A percentile compares a stretch with the other conserved stretches of the same genome.
Conservation (phyloP, 495 filamentous ascomycete genomes). For the Neurospora sp. region DNA sequence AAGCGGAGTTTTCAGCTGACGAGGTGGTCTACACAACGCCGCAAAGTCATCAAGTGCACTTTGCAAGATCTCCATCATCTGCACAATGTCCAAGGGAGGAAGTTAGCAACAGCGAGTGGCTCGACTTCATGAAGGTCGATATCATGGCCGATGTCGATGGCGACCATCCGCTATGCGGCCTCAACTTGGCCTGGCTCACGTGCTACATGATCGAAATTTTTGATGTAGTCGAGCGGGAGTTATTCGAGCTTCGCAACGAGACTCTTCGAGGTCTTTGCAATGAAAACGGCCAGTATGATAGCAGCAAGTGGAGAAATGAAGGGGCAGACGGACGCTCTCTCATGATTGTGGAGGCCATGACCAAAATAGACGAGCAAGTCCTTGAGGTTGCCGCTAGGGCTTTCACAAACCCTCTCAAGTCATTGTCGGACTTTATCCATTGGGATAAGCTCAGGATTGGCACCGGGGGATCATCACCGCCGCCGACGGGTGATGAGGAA, state of each 20-base stretch:
- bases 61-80: too few relatives aligned
- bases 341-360: not conserved
- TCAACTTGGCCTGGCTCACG: constrained; percentile 22
- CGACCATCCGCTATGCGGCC: constrained; percentile 14
- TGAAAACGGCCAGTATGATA: not conserved
- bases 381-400: not conserved
- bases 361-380: not conserved
- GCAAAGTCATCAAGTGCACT: not conserved
- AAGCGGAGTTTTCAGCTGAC: not conserved
- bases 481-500: not conserved
- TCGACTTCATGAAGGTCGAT: constrained; percentile 18
- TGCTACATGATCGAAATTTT: constrained; percentile 14
- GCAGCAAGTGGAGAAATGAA: not conserved
- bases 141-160: constrained; percentile 22
- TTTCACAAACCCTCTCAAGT: not conserved
- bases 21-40: not conserved
- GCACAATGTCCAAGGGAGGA: too few relatives aligned
- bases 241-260: constrained; percentile 39
- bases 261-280: constrained; percentile 4
- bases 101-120: constrained; percentile 5
- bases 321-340: not conserved
- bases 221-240: constrained; percentile 48
- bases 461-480: not conserved
- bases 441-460: not conserved
- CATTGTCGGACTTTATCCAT: not conserved